Conservation (phyloP, 306 rosid species). For the Astragalus glycyphyllos region DNA sequence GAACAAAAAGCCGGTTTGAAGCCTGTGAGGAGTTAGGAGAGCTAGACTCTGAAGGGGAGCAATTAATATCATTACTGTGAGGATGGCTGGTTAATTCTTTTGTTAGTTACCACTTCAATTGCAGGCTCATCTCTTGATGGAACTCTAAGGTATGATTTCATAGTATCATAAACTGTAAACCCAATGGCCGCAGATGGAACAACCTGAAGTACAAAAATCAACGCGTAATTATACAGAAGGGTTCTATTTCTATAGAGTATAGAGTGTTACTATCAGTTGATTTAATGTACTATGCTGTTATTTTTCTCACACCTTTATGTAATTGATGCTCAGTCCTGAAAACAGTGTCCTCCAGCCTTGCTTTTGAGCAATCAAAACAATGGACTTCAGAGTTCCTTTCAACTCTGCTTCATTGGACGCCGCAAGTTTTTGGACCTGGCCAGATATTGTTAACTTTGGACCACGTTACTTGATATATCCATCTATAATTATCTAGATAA, state of each 20-base stretch:
- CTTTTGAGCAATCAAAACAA: conserved; percentile 66
- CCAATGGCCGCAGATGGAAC: conserved; percentile 99
- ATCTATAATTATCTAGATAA: conserved; percentile 25
- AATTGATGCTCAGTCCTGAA: conserved; percentile 97
- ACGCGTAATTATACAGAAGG: conserved; percentile 38
- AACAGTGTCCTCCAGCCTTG: conserved; percentile 92
- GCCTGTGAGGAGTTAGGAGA: conserved; percentile 40
- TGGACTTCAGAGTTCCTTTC: conserved; percentile 80
- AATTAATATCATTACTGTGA: conserved; percentile 43
- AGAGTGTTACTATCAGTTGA: not conserved
- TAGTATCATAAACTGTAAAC: conserved; percentile 84
- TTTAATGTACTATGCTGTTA: conserved; percentile 32
- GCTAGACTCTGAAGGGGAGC: conserved; percentile 8
- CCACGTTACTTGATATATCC: conserved; percentile 24
- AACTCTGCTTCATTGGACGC: conserved; percentile 63
- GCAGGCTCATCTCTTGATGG: conserved; percentile 84
- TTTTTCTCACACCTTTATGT: conserved; percentile 78
- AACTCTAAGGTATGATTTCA: conserved; percentile 76
- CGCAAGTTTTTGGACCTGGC: conserved; percentile 70
- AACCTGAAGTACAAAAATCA: conserved; percentile 62
- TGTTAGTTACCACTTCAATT: conserved; percentile 59
- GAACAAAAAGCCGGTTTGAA: conserved; percentile 41
- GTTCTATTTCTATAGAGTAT: not conserved
- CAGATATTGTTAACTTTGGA: conserved; percentile 34
- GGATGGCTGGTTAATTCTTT: conserved; percentile 58